Evolutionary conservation across 176 grass and related monocot genomes (phyloP), one percentile per base, ranked within the genome.

Genomic region (Oryza nivara): DNA sequence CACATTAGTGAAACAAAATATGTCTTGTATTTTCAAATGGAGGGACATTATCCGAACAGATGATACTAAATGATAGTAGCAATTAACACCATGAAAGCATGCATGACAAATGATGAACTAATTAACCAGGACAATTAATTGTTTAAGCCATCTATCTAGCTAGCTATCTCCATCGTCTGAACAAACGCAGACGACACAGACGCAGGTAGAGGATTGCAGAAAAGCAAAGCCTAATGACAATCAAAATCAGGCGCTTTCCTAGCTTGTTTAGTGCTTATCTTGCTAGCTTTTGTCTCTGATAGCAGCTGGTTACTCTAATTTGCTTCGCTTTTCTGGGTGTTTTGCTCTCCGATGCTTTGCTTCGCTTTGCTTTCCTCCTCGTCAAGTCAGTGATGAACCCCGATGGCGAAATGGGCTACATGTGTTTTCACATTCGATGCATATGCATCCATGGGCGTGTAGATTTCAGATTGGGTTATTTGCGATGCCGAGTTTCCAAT

Each of bases 261-360:
- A 38, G 35, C 26, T 82, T 41, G 11, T 3, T 3, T 10, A 44
- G 43, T 44, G 28, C 28, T 28, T 28, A 41, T 41, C 40, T 41
- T 41, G 40, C 46, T 48, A 49, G 47, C 47, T 49, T 48, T 49
- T 49, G 47, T 49, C 12, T 49, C 13, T 15, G 13, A 49, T 49
- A 49, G 11, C 47, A 49, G 9, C 43, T 10, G 43, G 9, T 44
- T 44, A 41, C 40, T 41, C 40, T 41, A 44, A 44, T 15, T 80
- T 45, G 77, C 61, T 81, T 86, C 56, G 78, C 71, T 78, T 83
- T 47, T 58, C 86, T 71, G 56, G 74, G 67, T 16, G 15, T 79
- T 83, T 88, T 6, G 70, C 30, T 78, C 79, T 9, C 20, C 19
- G 28, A 48, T 36, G 67, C 68, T 40, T 71, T 26, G 10, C 47